Evolutionary conservation across 1,284 basidiomycete species (phyloP), one percentile per base, ranked within the genome.

Genomic region (Cryptococcus sp.): DNA sequence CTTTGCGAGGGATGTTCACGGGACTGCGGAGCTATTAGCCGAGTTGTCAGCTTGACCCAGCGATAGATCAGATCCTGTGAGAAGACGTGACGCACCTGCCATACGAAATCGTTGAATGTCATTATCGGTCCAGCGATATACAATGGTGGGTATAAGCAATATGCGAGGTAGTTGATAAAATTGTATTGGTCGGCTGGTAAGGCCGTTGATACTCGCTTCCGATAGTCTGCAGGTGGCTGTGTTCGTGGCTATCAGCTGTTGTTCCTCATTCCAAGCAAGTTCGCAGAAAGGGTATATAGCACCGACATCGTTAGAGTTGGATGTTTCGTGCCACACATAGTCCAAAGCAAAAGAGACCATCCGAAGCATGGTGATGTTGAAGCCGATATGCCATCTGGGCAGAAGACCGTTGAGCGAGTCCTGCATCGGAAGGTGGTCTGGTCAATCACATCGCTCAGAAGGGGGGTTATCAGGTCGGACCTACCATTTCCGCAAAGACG

Each of bases 91-190:
- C 82, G 57, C 45, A 92, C 90, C 85, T 97, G 95, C 85, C 88
- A 89, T 64, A 89, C 81, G 74, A 93, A 98, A 75, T 97, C 92
- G 73, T 96, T 96, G 82, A 93, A 98, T 3, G 93, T 90, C 78
- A 98, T 87, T 67, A 99, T 95, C 0, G 96, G 95, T 0, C 96
- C 95, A 1, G 91, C 95, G 54, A 99, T 90, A 76, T 97, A 99
- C 13, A 99, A 81, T 0, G 95, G 94, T 0, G 94, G 87, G 70
- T 99, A 99, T 7, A 95, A 79, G 22, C 84, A 82, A 71, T 98
- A 98, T 19, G 86, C 82, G 22, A 91, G 57, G 70, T 86, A 91
- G 66, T 86, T 84, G 20, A 67, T 42, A 58, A 85, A 83, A 5
- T 67, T 68, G 72, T 89, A 91, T 38, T 81, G 75, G 5, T 81